Percentiles rank a stretch among this genome's conserved stretches.
phyloP scores from a whole-genome alignment of 768 basidiomycete species.

The Astraeus odoratus region DNA sequence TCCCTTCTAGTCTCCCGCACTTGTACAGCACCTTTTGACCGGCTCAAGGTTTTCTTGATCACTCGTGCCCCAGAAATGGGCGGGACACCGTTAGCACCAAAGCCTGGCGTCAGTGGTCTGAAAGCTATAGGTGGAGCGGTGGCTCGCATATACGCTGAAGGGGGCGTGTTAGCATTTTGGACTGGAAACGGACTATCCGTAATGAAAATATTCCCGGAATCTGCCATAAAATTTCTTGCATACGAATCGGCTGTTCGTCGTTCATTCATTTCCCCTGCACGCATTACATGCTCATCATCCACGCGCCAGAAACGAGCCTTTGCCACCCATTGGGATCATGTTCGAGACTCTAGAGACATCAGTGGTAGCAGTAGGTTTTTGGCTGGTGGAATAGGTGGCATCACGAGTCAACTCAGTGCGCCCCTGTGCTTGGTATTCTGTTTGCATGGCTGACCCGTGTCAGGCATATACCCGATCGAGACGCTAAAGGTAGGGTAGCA shows the following conservation, averaged over 20 bases:
- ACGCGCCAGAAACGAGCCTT: slow-evolving; percentile 80
- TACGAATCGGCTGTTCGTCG: slow-evolving; percentile 86
- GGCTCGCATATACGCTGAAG: slow-evolving; percentile 79
- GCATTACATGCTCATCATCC: slow-evolving; percentile 12
- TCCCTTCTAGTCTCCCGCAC: slow-evolving; percentile 74
- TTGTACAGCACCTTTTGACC: slow-evolving; percentile 96
- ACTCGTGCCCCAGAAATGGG: slow-evolving; percentile 76
- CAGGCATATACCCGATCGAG: slow-evolving; percentile 95
- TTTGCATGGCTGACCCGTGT: slow-evolving; percentile 11
- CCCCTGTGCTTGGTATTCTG: slow-evolving; percentile 9
- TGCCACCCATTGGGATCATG: slow-evolving; percentile 85
- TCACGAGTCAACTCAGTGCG: slow-evolving; percentile 84
- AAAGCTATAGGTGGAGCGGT: slow-evolving; percentile 68
- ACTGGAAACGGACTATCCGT: slow-evolving; percentile 95
- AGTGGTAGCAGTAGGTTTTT: slow-evolving; percentile 90
- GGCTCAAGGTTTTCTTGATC: slow-evolving; percentile 93
- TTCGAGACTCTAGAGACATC: slow-evolving; percentile 83
- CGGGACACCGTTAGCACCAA: slow-evolving; percentile 39
- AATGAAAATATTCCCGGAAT: slow-evolving; percentile 94
- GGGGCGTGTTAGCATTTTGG: slow-evolving; percentile 90
- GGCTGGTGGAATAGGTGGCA: slow-evolving; percentile 94
- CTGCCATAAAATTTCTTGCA: slow-evolving; percentile 95
- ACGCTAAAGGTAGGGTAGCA: slow-evolving; percentile 68
- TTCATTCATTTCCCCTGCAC: slow-evolving; percentile 8
- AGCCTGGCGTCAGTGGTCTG: slow-evolving; percentile 44